These are phyloP conservation scores for Lasiosphaeris hirsuta DNA, from an alignment of 495 filamentous ascomycete species.

Conservation along the genomic window DNA sequence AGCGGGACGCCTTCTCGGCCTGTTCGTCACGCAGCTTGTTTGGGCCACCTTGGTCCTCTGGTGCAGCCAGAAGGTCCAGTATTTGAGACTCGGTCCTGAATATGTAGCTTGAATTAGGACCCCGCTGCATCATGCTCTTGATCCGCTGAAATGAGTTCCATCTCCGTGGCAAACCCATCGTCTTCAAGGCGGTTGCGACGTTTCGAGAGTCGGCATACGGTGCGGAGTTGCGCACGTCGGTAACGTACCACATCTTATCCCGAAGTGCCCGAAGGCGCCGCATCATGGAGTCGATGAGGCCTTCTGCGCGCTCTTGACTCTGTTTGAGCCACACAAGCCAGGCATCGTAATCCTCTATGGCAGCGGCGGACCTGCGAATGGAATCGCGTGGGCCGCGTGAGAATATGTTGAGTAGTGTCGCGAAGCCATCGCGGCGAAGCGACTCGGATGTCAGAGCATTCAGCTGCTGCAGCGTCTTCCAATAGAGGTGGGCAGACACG, in stretches of 20 bases:
- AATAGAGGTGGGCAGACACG: constrained; percentile 66
- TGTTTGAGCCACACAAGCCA: constrained; percentile 75
- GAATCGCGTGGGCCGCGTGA: constrained; percentile 65
- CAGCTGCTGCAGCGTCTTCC: constrained; percentile 63
- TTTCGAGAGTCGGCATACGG: constrained; percentile 86
- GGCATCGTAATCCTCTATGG: constrained; percentile 69
- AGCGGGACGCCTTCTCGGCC: constrained; percentile 77
- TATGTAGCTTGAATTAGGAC: constrained; percentile 64
- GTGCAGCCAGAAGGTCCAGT: constrained; percentile 80
- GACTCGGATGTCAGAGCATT: constrained; percentile 59
- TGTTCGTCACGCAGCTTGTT: constrained; percentile 98
- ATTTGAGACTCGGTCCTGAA: constrained; percentile 82
- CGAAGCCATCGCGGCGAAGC: constrained; percentile 61
- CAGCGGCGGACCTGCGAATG: constrained; percentile 59
- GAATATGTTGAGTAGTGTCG: constrained; percentile 66
- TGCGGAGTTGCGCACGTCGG: constrained; percentile 88
- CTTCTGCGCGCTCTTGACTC: constrained; percentile 66
- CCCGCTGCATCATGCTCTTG: constrained; percentile 54
- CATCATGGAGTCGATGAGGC: constrained; percentile 64
- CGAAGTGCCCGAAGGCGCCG: constrained; percentile 63
- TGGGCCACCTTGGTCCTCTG: constrained; percentile 78
- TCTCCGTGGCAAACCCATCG: constrained; percentile 70
- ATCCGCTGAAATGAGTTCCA: constrained; percentile 50
- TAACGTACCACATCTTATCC: constrained; percentile 99
- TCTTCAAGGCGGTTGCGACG: constrained; percentile 81